Evolutionary conservation across 176 grass and related monocot species (phyloP).

Genomic region (Otatea glauca): DNA sequence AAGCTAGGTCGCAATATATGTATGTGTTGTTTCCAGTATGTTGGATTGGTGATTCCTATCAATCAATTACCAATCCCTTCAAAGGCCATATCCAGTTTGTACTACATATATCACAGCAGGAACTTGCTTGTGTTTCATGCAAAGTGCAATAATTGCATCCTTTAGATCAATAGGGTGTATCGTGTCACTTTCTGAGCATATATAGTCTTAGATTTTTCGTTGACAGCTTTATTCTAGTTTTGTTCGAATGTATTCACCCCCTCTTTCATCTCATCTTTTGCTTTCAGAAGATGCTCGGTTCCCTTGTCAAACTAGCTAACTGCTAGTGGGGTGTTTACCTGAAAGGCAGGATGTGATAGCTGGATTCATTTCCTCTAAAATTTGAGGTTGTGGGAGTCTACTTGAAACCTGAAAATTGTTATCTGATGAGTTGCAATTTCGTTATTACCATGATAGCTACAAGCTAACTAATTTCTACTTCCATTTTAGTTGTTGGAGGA

Average conservation of each 20-base stretch:
- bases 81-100: constrained; percentile 35
- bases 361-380: constrained; percentile 9
- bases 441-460: not conserved
- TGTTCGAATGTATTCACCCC: not conserved
- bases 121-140: constrained; percentile 18
- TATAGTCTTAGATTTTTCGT: constrained; percentile 6
- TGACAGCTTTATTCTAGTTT: constrained; percentile 41
- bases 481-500: not conserved
- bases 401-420: not conserved
- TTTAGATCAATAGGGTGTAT: not conserved
- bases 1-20: not conserved
- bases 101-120: constrained; percentile 14
- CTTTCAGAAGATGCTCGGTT: constrained; percentile 42
- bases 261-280: constrained; percentile 33
- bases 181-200: not conserved
- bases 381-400: constrained; percentile 1
- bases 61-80: constrained; percentile 42
- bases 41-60: not conserved
- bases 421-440: not conserved
- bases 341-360: constrained; percentile 3
- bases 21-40: not conserved
- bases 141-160: constrained; percentile 34
- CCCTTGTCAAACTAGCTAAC: constrained; percentile 43
- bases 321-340: constrained; percentile 3
- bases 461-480: not conserved